phyloP scores from a whole-genome alignment of 805 yeast species.

The Nakazawaea ishiwadae region DNA sequence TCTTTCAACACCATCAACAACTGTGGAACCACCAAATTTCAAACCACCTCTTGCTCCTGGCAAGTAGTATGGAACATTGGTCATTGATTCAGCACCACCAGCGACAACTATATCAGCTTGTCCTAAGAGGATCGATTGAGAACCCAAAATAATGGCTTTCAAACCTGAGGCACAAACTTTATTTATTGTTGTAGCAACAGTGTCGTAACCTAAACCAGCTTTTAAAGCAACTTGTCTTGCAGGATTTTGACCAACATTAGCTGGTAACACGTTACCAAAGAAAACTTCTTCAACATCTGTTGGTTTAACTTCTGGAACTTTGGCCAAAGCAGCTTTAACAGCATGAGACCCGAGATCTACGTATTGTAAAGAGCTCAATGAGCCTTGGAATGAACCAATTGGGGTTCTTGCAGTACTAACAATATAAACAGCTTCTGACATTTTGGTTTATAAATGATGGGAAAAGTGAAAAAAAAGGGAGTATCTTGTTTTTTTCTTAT shows the following conservation, averaged over 20 bases:
- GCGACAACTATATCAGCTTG: constrained; percentile 89
- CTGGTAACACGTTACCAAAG: constrained; percentile 90
- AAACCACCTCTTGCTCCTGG: constrained; percentile 75
- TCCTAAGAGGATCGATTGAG: constrained; percentile 87
- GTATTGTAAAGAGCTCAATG: constrained; percentile 66
- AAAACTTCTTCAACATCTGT: constrained; percentile 81
- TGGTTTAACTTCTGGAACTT: constrained; percentile 77
- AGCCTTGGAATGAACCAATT: constrained; percentile 90
- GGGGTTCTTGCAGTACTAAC: constrained; percentile 94
- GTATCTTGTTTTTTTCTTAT: neutral
- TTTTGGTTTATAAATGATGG: neutral
- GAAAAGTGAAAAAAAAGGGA: neutral
- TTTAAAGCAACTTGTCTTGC: constrained; percentile 95
- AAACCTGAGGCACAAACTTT: constrained; percentile 97
- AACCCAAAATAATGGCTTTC: constrained; percentile 86
- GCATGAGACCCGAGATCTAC: constrained; percentile 91
- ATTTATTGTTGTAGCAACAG: constrained; percentile 87
- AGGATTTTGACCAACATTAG: constrained; percentile 95
- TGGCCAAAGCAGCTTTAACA: constrained; percentile 79
- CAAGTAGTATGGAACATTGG: constrained; percentile 89
- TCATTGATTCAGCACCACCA: constrained; percentile 98
- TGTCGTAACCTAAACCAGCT: constrained; percentile 77
- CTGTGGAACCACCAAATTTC: constrained; percentile 75
- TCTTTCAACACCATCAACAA: constrained; percentile 86
- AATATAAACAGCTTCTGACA: constrained; percentile 60